phyloP scores from a whole-genome alignment of 257 asterid species.

The Gentiana macrophylla region DNA sequence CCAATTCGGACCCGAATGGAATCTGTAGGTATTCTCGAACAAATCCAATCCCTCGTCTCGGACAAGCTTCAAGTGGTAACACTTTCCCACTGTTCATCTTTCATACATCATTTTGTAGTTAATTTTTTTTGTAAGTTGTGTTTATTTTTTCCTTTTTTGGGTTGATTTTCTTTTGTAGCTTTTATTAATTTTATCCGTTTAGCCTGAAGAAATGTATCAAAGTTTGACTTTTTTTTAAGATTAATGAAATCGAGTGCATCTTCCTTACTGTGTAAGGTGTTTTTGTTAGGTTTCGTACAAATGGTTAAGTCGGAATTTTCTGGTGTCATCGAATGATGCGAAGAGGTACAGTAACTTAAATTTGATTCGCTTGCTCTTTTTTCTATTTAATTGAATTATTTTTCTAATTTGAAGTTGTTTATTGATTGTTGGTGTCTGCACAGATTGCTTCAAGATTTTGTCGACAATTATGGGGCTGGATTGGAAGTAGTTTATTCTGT shows the following conservation, averaged over 20 bases:
- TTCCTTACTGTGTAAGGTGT: neutral
- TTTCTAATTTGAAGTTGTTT: neutral
- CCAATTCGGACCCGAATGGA: constrained; percentile 24
- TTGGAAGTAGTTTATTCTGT: constrained; percentile 57
- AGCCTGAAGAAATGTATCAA: no score
- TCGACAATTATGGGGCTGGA: constrained; percentile 55
- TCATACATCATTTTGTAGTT: neutral
- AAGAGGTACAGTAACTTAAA: constrained; percentile 44
- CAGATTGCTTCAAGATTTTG: constrained; percentile 80
- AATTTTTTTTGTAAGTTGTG: neutral
- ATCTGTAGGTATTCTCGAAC: constrained; percentile 59
- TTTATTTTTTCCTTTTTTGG: no score
- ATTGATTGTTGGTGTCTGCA: constrained; percentile 8
- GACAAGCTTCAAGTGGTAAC: constrained; percentile 93
- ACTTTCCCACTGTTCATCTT: neutral
- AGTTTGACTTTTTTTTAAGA: no score
- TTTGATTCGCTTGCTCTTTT: neutral
- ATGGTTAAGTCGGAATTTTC: constrained; percentile 89
- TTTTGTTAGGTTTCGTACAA: constrained; percentile 76
- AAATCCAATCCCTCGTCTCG: constrained; percentile 72
- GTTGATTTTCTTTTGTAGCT: no score
- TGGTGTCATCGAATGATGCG: constrained; percentile 79
- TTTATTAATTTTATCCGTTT: no score
- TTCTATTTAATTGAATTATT: neutral
- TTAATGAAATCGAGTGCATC: neutral